Percentiles rank a stretch among this genome's conserved stretches.
Evolutionary conservation across 1,139 yeast genomes (phyloP).

Genomic region (Candida freyschussii): DNA sequence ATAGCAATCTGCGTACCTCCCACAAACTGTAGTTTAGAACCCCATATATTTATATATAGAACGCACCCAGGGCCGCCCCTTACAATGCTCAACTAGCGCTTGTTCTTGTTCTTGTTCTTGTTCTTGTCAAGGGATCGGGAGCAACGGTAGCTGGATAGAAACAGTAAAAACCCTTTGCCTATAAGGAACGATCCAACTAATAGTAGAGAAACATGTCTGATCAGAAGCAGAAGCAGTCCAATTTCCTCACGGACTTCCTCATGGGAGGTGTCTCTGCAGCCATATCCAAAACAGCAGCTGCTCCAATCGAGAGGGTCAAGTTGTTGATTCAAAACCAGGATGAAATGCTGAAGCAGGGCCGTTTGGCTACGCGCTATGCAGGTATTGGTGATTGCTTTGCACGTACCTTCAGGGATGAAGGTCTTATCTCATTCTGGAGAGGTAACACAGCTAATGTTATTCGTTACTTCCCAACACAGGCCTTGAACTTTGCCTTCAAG

Average conservation of each 20-base stretch:
- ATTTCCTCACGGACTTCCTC: constrained; percentile 54
- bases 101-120: too few relatives aligned
- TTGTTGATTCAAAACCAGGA: constrained; percentile 79
- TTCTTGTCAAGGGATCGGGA: too few relatives aligned
- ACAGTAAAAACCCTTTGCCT: too few relatives aligned
- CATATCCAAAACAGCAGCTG: constrained; percentile 80
- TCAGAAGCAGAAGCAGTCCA: constrained; percentile 25
- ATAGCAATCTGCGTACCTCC: too few relatives aligned
- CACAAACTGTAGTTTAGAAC: too few relatives aligned
- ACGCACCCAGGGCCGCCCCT: too few relatives aligned
- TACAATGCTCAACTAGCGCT: too few relatives aligned
- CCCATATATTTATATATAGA: too few relatives aligned
- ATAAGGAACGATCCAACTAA: too few relatives aligned
- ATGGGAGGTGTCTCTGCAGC: constrained; percentile 89
- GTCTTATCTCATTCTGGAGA: constrained; percentile 71
- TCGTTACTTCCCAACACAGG: constrained; percentile 85
- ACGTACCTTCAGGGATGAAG: constrained; percentile 71
- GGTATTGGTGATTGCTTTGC: constrained; percentile 71
- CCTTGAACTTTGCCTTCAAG: constrained; percentile 80
- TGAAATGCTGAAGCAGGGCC: constrained; percentile 80
- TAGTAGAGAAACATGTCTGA: too few relatives aligned
- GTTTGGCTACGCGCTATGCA: constrained; percentile 57
- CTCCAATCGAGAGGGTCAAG: constrained; percentile 81
- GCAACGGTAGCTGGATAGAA: too few relatives aligned
- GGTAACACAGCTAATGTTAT: constrained; percentile 83